Conservation (phyloP, 2,329 filamentous ascomycete species). For the Penicillium sclerotiorum region DNA sequence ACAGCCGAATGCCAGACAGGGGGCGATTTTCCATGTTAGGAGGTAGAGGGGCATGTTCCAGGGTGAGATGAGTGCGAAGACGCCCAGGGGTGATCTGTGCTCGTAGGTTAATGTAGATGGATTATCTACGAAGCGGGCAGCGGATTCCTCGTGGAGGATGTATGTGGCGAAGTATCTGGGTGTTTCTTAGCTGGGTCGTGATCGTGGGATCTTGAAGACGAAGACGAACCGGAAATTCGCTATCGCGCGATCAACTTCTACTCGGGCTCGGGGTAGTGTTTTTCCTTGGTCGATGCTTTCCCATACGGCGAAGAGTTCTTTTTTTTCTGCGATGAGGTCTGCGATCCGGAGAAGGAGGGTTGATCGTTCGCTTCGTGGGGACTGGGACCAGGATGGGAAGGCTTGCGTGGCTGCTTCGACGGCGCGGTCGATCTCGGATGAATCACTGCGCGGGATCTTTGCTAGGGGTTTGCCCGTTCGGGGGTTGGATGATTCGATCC, state of each 20-base stretch:
- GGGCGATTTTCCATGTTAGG: constrained; percentile 25
- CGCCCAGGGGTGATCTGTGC: constrained; percentile 21
- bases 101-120: constrained; percentile 20
- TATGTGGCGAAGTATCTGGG: constrained; percentile 10
- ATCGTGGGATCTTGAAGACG: neutral
- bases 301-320: constrained; percentile 19
- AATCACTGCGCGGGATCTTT: neutral
- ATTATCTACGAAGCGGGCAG: constrained; percentile 29
- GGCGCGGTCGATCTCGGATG: constrained; percentile 14
- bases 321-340: constrained; percentile 10
- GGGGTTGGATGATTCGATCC: neutral
- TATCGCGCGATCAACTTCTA: constrained; percentile 21
- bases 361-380: constrained; percentile 14
- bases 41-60: constrained; percentile 26
- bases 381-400: constrained; percentile 18
- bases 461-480: neutral
- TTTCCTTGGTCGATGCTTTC: constrained; percentile 23
- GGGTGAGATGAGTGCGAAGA: constrained; percentile 23
- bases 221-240: constrained; percentile 19
- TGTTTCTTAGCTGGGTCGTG: neutral
- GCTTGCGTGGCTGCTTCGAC: constrained; percentile 17
- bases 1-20: constrained; percentile 24
- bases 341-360: constrained; percentile 16
- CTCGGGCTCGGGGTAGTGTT: constrained; percentile 14
- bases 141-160: constrained; percentile 7